These are phyloP conservation scores for Aspergillus sclerotioniger DNA, from an alignment of 495 filamentous ascomycete genomes.

Conservation along the genomic window DNA sequence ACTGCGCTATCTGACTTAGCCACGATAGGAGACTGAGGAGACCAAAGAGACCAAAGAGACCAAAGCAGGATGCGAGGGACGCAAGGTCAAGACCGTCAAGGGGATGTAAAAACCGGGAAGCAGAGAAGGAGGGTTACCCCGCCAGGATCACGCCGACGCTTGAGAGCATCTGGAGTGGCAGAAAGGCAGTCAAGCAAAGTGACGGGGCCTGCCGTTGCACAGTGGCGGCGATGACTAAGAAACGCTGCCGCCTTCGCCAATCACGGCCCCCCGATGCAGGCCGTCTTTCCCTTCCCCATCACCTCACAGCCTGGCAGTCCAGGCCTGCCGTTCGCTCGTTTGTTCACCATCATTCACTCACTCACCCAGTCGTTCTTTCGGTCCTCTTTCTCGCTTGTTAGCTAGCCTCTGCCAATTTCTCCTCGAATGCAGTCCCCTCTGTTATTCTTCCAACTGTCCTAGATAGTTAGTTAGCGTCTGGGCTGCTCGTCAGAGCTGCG, in stretches of 20 bases:
- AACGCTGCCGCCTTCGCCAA: not conserved
- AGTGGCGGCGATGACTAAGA: constrained; percentile 6
- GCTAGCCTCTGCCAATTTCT: constrained; percentile 2
- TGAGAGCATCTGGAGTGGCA: not conserved
- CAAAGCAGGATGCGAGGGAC: no score
- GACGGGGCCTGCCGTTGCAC: not conserved
- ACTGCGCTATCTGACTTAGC: not conserved
- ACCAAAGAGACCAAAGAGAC: no score
- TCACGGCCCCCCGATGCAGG: not conserved
- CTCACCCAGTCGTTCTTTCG: constrained; percentile 11
- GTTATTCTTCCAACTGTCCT: not conserved
- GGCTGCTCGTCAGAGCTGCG: not conserved
- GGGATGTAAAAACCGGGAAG: no score
- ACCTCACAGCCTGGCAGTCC: not conserved
- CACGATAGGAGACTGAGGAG: not conserved
- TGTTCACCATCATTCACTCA: constrained; percentile 5
- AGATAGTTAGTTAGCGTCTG: constrained; percentile 3
- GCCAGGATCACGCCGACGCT: no score
- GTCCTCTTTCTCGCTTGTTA: not conserved
- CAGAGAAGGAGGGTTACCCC: no score
- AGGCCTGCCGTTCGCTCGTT: not conserved
- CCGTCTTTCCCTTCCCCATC: not conserved
- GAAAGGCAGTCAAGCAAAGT: not conserved
- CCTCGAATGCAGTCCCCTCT: not conserved
- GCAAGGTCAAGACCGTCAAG: no score